Evolutionary conservation across 148 eudicot genomes (phyloP), one percentile per base, ranked within the genome.

Genomic region (Rheum nobile): DNA sequence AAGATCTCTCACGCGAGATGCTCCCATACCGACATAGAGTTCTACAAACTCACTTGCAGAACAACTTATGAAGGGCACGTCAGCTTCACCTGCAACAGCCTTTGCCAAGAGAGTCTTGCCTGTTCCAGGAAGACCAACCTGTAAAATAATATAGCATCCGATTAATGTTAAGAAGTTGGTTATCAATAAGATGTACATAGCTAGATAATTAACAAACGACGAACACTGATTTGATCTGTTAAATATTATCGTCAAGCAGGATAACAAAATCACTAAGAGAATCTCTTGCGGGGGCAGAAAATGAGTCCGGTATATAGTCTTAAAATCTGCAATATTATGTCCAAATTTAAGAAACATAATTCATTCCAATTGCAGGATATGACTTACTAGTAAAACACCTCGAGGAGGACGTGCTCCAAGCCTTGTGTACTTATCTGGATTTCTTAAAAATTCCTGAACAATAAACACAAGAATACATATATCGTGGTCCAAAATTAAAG

Each of bases 81-180:
- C 96, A 77, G 98, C 98, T 85, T 94, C 98, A 75, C 98, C 98
- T 63, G 98, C 98, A 74, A 94, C 98, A 71, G 98, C 98, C 88
- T 94, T 94, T 75, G 98, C 98, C 71, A 94, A 77, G 72, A 94
- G 93, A 75, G 98, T 91, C 82, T 94, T 94, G 77, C 98, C 98
- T 67, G 98, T 94, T 82, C 98, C 98, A 75, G 98, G 98, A 78
- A 89, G 98, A 79, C 97, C 98, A 79, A 94, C 98, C 98, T 94
- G 86, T 83, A 82, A 79, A 73, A 83, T 43, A 78, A 84, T 24
- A n/a, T 48, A 73, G 43, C 50, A 73, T 65, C 63, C 21, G 48
- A 52, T 19, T 71, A 80, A 54, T 34, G 37, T 21, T 69, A 55
- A 55, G 63, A 55, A 22, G 31, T 65, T 17, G n/a, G 22, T 65